Evolutionary conservation across 768 basidiomycete genomes (phyloP).

Genomic region (Wakefieldia striispora): DNA sequence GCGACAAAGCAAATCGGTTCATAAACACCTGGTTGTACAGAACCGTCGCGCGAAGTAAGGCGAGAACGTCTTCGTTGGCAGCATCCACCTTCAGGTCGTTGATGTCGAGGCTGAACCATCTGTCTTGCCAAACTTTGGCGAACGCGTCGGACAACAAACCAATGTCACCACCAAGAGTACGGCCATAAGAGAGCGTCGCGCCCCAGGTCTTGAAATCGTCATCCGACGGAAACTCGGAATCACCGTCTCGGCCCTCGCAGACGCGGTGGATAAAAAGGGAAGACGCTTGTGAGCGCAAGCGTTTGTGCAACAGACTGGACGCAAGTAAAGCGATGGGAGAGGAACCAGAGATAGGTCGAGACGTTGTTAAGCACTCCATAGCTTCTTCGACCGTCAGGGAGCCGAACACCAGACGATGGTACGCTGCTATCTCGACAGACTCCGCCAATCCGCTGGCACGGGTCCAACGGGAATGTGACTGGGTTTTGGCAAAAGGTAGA

Average conservation of each 20-base stretch:
- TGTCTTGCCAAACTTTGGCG: slow-evolving; percentile 54
- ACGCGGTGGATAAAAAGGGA: slow-evolving; percentile 52
- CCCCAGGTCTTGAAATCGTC: slow-evolving; percentile 38
- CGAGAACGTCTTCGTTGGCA: slow-evolving; percentile 46
- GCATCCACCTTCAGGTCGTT: slow-evolving; percentile 31
- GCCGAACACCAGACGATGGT: slow-evolving; percentile 56
- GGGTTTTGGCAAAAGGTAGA: slow-evolving; percentile 34
- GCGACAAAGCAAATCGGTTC: slow-evolving; percentile 45
- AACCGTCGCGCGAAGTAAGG: slow-evolving; percentile 57
- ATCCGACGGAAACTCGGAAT: slow-evolving; percentile 17
- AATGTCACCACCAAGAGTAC: slow-evolving; percentile 59
- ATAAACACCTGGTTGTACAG: slow-evolving; percentile 63
- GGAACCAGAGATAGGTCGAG: slow-evolving; percentile 10
- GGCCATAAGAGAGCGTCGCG: slow-evolving; percentile 55
- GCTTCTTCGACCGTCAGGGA: slow-evolving; percentile 56
- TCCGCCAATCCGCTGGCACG: slow-evolving; percentile 29
- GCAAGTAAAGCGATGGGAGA: slow-evolving; percentile 53
- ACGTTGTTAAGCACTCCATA: slow-evolving; percentile 33
- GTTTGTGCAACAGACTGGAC: slow-evolving; percentile 45
- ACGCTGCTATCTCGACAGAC: slow-evolving; percentile 34
- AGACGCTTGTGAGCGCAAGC: slow-evolving; percentile 52
- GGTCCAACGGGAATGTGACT: slow-evolving; percentile 46
- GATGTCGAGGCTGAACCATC: slow-evolving; percentile 25
- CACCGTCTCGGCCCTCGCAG: slow-evolving; percentile 20
- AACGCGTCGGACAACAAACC: slow-evolving; percentile 52